These are phyloP conservation scores for Yarrowia sp. DNA, from an alignment of 805 yeast species.

Conservation along the genomic window DNA sequence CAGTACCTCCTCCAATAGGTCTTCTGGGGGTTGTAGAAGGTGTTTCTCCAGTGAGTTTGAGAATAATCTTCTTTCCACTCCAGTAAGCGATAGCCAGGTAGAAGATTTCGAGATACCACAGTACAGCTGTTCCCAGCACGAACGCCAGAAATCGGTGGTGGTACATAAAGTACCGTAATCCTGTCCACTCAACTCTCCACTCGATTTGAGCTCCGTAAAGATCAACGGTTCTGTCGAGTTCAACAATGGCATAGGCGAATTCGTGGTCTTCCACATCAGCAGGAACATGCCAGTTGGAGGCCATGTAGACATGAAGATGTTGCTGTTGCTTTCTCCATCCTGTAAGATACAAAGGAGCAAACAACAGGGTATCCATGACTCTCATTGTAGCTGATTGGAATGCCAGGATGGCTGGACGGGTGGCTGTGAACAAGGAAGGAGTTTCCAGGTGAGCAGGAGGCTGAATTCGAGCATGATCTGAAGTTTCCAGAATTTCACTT, in stretches of 20 bases:
- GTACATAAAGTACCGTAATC: slow-evolving; percentile 38
- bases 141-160: slow-evolving; percentile 33
- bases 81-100: slow-evolving; percentile 2
- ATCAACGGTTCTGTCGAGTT: slow-evolving; percentile 35
- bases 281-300: slow-evolving; percentile 29
- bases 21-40: background rate
- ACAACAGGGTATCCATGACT: slow-evolving; percentile 34
- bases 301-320: slow-evolving; percentile 33
- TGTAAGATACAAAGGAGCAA: slow-evolving; percentile 36
- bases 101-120: slow-evolving; percentile 36
- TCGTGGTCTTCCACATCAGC: slow-evolving; percentile 16
- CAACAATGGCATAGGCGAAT: slow-evolving; percentile 31
- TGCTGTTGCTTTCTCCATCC: slow-evolving; percentile 36
- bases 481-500: no score
- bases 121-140: slow-evolving; percentile 33
- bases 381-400: slow-evolving; percentile 36
- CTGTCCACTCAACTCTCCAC: slow-evolving; percentile 37
- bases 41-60: background rate
- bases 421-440: slow-evolving; percentile 26
- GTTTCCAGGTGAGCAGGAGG: background rate
- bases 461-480: no score
- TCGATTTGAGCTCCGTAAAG: slow-evolving; percentile 32
- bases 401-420: slow-evolving; percentile 38
- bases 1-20: background rate
- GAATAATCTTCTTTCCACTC: background rate